Base-by-base conservation (phyloP, 2,329 filamentous ascomycete genomes). In the Setomelanomma holmii region DNA sequence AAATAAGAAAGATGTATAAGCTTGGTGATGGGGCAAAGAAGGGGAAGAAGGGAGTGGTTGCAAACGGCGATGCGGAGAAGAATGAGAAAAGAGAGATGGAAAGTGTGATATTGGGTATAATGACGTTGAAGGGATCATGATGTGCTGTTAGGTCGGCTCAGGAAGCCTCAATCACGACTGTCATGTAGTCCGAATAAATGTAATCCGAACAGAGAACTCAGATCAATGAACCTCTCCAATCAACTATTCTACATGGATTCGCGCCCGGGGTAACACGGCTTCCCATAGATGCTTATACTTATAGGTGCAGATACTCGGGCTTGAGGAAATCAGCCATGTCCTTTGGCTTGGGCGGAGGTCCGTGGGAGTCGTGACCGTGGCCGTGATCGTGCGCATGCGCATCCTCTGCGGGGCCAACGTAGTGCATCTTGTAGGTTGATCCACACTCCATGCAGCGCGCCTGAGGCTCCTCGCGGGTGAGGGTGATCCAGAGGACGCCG, bases 391-490 rank as follows among this genome's bases (percentile, higher is more conserved):
- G 86, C 54, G 72, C 73, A 76, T 90, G 85, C 70, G 82, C 79
- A 75, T 93, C 88, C 63, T 95, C 89, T 74, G 87, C 77, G 45
- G 92, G 87, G 57, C 95, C 95, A 64, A 96, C 81, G 79, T 96
- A 99, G 76, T 97, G 89, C 90, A 98, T 95, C 88, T 96, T 96
- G 84, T 96, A 93, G 66, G 95, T 91, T 77, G 87, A 91, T 67
- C 95, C 95, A 81, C 95, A 99, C 84, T 99, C 95, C 73, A 87
- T 87, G 87, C 95, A 99, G 78, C 95, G 91, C 83, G 96, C 91
- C 68, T 96, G 79, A 52, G 95, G 95, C 76, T 95, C 92, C 53
- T 95, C 88, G 74, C 90, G 90, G 75, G 90, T 89, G 73, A 96
- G 85, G 62, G 90, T 91, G 69, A 97, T 86, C 95, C 95, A 99